Evolutionary conservation across 345 rosid genomes (phyloP), one percentile per base, ranked within the genome.

Genomic region (Arabidopsis arenosa): DNA sequence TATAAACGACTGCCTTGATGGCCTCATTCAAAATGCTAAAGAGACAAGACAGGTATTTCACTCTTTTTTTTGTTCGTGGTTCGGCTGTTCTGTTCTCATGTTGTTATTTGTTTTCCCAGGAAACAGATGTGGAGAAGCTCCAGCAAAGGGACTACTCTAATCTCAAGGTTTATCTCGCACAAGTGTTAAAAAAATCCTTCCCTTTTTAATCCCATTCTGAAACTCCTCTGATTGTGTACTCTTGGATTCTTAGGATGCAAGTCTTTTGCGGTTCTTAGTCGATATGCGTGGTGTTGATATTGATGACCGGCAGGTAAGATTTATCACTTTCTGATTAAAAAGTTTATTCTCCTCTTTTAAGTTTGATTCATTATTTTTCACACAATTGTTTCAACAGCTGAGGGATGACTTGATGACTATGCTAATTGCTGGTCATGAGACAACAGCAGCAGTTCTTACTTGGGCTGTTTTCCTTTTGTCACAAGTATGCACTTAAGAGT

Each of bases 401-500:
- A 86, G 97, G 73, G 98, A 93, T 76, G 98, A 93, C 75, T 75
- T 90, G 66, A 93, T 91, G 96, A 91, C 97, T 9, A 90, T 93
- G 97, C 90, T 93, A 51, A 84, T 93, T 51, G 97, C 98, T 39
- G 97, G 98, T 21, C 98, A 93, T 56, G 98, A 93, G 83, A 93
- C 98, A 47, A 93, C 97, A 37, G 95, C 98, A 54, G 96, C 97
- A 57, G 98, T 93, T 76, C 96, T 93, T 72, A 93, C 98, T 40
- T 93, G 98, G 98, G 94, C 97, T 69, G 86, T 87, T 79, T 93
- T 73, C 88, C 84, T 93, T 69, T 97, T 93, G 26, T 91, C 95
- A 47, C 97, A 93, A 82, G 98, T 91, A 82, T 80, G 75, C 33
- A 37, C 62, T 64, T 73, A 21, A 9, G n/a, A 5, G 43, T 57